Evolutionary conservation across 2,329 filamentous ascomycete genomes (phyloP), one percentile per base, ranked within the genome.

Genomic region (Exserohilum turcica): DNA sequence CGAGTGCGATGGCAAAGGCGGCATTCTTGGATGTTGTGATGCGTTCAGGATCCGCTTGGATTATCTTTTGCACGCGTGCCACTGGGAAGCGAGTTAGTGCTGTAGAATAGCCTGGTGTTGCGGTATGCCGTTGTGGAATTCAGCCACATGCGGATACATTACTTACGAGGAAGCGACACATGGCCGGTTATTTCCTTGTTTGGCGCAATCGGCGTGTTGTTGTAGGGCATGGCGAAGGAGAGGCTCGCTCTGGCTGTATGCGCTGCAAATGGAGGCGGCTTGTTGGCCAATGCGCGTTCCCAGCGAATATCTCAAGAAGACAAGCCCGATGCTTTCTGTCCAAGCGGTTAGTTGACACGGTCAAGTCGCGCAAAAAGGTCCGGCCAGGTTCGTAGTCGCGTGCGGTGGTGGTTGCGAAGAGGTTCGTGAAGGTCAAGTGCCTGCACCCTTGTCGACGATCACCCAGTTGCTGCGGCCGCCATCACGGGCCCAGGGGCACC

Each of bases 11-110:
- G 52, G 93, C 87, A 74, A 97, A 97, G 16, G 92, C 90, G 48
- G 93, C 93, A 70, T 96, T 96, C 75, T 92, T 96, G 40, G 92
- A 96, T 75, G 90, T 85, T 58, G 80, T 82, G 57, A 96, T 89
- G 58, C 97, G 93, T 37, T 90, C 86, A 0, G 67, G 68, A 75
- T 99, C 94, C 52, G 91, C 84, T 43, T 86, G 84, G 56, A 99
- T 91, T 72, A 99, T 96, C 78, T 96, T 96, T 78, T 97, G 97
- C 54, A 99, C 91, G 67, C 94, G 86, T 15, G 94, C 90, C 50
- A 97, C 94, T 97, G 66, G 39, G 15, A 9, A 3, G 21, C 16
- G 9, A 29, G 47, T 54, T 46, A 56, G 8, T 36, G 13, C 8
- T 38, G 24, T 12, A 6, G 36, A 13, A 43, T 10, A n/a, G 24